Percentiles rank a stretch among this genome's conserved stretches.
These are phyloP conservation scores for Cercospora sp. DNA, from an alignment of 2,329 filamentous ascomycete species.

Conservation along the genomic window DNA sequence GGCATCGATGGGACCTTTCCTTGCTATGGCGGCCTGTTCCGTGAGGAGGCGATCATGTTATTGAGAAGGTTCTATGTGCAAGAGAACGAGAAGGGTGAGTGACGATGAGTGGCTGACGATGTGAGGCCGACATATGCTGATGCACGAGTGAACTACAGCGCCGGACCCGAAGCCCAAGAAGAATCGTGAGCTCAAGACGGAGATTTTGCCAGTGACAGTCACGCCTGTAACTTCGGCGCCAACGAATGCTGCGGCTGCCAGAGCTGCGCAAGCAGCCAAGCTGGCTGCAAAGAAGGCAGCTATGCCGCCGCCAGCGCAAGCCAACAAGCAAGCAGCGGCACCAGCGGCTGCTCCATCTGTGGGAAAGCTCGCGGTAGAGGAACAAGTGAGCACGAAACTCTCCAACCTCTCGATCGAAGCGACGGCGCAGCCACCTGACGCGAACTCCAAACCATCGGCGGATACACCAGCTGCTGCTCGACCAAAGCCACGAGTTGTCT, in stretches of 20 bases:
- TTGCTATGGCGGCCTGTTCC: slow-evolving; percentile 81
- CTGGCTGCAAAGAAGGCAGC: slow-evolving; percentile 8
- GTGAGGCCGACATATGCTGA: not conserved
- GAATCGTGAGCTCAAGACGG: slow-evolving; percentile 62
- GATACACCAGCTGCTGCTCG: not conserved
- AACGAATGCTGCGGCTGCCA: slow-evolving; percentile 20
- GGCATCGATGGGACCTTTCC: slow-evolving; percentile 77
- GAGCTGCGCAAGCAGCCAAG: slow-evolving; percentile 12
- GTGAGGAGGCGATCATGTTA: slow-evolving; percentile 89
- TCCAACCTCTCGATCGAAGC: not conserved
- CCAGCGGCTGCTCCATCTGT: slow-evolving; percentile 4
- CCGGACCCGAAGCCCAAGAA: slow-evolving; percentile 66
- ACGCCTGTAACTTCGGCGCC: slow-evolving; percentile 22
- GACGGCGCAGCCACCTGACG: not conserved
- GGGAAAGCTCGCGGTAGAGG: not conserved
- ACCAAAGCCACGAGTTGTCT: slow-evolving; percentile 10
- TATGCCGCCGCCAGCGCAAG: not conserved
- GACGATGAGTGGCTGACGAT: not conserved
- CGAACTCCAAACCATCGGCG: not conserved
- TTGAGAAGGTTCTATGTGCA: slow-evolving; percentile 95
- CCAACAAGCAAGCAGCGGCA: slow-evolving; percentile 6
- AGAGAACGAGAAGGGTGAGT: slow-evolving; percentile 85
- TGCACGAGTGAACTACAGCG: slow-evolving; percentile 42
- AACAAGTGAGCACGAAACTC: not conserved
- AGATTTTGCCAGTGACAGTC: slow-evolving; percentile 51